Evolutionary conservation across 2,329 filamentous ascomycete species (phyloP).

Genomic region (Rhinocladiella mackenziei): DNA sequence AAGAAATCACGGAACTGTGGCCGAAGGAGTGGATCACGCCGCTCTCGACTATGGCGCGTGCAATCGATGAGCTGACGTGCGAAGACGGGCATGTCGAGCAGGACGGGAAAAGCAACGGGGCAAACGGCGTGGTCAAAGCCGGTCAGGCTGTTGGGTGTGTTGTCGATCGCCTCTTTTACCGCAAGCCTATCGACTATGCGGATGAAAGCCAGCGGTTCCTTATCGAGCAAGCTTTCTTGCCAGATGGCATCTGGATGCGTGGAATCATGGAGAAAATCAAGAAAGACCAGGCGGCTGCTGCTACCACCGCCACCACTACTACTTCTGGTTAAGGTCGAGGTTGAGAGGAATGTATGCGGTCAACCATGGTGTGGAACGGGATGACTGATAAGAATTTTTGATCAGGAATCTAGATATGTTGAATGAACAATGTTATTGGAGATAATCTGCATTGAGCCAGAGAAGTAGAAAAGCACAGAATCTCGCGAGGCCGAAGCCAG

Average conservation of each 20-base stretch:
- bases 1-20: slow-evolving; percentile 30
- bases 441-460: no score
- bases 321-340: no score
- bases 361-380: no score
- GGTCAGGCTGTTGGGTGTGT: slow-evolving; percentile 40
- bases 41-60: slow-evolving; percentile 35
- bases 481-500: no score
- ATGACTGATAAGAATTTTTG: no score
- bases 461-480: no score
- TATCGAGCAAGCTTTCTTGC: slow-evolving; percentile 17
- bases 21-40: slow-evolving; percentile 37
- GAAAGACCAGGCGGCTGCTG: no score
- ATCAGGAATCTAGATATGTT: no score
- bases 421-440: no score
- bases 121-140: slow-evolving; percentile 12
- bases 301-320: no score
- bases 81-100: slow-evolving; percentile 31
- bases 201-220: slow-evolving; percentile 41
- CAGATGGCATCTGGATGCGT: slow-evolving; percentile 12
- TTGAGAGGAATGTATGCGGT: no score
- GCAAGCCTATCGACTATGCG: slow-evolving; percentile 37
- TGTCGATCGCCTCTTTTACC: slow-evolving; percentile 41
- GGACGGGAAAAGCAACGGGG: slow-evolving; percentile 17
- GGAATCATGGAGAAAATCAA: slow-evolving; percentile 12
- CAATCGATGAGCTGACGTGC: slow-evolving; percentile 34